Base-by-base conservation (phyloP, 1,284 basidiomycete genomes). In the Ceratobasidium theobromae region DNA sequence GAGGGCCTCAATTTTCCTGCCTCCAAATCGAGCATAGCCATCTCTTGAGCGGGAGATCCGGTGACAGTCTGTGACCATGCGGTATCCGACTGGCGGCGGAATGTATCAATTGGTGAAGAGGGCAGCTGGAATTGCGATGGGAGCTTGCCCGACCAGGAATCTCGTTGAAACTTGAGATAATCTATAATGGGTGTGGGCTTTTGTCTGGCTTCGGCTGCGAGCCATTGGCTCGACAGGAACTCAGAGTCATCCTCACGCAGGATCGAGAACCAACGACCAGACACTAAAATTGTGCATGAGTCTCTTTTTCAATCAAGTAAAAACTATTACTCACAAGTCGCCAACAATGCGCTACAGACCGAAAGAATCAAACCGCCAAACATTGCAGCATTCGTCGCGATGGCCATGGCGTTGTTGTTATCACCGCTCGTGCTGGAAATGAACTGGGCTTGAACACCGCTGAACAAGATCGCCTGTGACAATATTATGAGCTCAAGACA, bases 191-290 rank as follows among this genome's bases (percentile, higher is more conserved):
- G 25, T 1, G 48, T 3, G 8, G 43, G 43, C n/a, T 33, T n/a
- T 23, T 49, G 27, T 6, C 55, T 4, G 11, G 43, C 16, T 27
- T 60, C 55, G 14, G 55, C 55, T 5, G 55, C 55, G 16, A 60
- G 55, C 55, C 55, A 60, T 21, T 60, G 45, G n/a, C 43, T 48
- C 9, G 55, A 60, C 9, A 60, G 55, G 28, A 60, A 60, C 35
- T 60, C 55, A 3, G 55, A 60, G 45, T 60, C 55, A 38, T 60
- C 55, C n/a, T 60, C 55, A 21, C 55, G 55, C 45, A 60, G 30
- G 18, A 60, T 60, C 8, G 55, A 60, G 55, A 60, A 60, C 55
- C 55, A 60, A 11, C 55, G 41, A 12, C 55, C 55, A n/a, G 55
- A 60, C 4, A 60, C 55, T 60, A 12, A 6, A 51, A 21, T 1